Conservation (phyloP, 768 basidiomycete genomes). For the Phylloporus rhodoxanthus region DNA sequence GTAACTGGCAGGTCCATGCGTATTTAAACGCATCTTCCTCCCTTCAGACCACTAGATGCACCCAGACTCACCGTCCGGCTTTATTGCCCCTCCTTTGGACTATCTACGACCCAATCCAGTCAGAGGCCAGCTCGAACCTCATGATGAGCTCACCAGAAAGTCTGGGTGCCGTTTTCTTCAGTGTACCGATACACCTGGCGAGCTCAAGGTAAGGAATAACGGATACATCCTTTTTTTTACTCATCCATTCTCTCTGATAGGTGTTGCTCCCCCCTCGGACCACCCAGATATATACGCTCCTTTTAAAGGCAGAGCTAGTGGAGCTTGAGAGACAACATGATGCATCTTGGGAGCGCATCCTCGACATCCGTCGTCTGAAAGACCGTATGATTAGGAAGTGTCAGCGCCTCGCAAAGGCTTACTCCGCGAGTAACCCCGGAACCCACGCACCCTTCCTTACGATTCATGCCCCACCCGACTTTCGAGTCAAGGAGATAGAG, state of each 20-base stretch:
- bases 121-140: slow-evolving; percentile 70
- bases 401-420: slow-evolving; percentile 51
- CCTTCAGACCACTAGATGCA: slow-evolving; percentile 16
- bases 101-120: slow-evolving; percentile 61
- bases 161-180: slow-evolving; percentile 70
- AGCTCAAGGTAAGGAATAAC: slow-evolving; percentile 53
- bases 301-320: slow-evolving; percentile 54
- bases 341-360: slow-evolving; percentile 62
- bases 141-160: slow-evolving; percentile 42
- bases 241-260: slow-evolving; percentile 31
- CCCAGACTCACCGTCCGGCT: slow-evolving; percentile 20
- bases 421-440: slow-evolving; percentile 35
- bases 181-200: slow-evolving; percentile 69
- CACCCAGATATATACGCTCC: slow-evolving; percentile 57
- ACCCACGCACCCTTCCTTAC: slow-evolving; percentile 53
- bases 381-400: slow-evolving; percentile 81
- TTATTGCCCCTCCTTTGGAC: slow-evolving; percentile 37
- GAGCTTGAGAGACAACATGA: slow-evolving; percentile 55
- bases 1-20: slow-evolving; percentile 1
- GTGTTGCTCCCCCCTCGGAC: slow-evolving; percentile 66
- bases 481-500: slow-evolving; percentile 74
- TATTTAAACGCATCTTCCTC: neutral
- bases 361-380: slow-evolving; percentile 72
- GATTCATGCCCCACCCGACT: slow-evolving; percentile 63
- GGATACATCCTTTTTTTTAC: neutral